Evolutionary conservation across 2,329 filamentous ascomycete genomes (phyloP).

Genomic region (Stachybotrys echinatus): DNA sequence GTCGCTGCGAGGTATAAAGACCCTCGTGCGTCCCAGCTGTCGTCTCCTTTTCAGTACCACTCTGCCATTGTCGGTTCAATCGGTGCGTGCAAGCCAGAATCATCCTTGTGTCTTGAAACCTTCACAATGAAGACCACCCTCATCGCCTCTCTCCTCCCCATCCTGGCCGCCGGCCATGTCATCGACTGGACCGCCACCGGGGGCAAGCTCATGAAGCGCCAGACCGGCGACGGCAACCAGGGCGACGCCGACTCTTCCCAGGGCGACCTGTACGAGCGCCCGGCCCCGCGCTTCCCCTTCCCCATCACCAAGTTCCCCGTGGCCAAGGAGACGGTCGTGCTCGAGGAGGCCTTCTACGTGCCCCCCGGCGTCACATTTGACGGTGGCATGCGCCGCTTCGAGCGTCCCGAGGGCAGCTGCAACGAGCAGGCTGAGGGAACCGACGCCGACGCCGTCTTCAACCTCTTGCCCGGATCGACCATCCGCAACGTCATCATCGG

Average conservation of each 20-base stretch:
- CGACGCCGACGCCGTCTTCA: conserved; percentile 32
- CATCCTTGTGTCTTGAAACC: background rate
- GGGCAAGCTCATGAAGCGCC: conserved; percentile 11
- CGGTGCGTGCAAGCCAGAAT: background rate
- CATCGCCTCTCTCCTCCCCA: conserved; percentile 12
- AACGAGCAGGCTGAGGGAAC: conserved; percentile 38
- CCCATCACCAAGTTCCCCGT: conserved; percentile 21
- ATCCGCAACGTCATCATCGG: conserved; percentile 34
- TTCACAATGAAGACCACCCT: conserved; percentile 17
- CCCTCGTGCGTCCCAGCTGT: background rate
- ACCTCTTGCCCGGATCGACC: conserved; percentile 27
- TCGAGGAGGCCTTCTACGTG: conserved; percentile 23
- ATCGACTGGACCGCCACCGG: conserved; percentile 8
- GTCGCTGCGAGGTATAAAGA: background rate
- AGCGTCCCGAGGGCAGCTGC: conserved; percentile 34
- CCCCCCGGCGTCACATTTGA: conserved; percentile 24
- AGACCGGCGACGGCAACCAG: conserved; percentile 16
- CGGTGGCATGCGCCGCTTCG: conserved; percentile 30
- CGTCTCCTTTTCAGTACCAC: background rate
- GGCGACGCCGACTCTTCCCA: conserved; percentile 17
- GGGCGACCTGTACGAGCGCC: conserved; percentile 17
- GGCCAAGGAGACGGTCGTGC: conserved; percentile 19
- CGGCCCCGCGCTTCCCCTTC: conserved; percentile 21
- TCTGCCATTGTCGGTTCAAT: background rate
- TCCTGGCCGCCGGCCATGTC: conserved; percentile 9